phyloP scores from a whole-genome alignment of 139 green algal genomes.

The Deuterostichococcus epilithicus region DNA sequence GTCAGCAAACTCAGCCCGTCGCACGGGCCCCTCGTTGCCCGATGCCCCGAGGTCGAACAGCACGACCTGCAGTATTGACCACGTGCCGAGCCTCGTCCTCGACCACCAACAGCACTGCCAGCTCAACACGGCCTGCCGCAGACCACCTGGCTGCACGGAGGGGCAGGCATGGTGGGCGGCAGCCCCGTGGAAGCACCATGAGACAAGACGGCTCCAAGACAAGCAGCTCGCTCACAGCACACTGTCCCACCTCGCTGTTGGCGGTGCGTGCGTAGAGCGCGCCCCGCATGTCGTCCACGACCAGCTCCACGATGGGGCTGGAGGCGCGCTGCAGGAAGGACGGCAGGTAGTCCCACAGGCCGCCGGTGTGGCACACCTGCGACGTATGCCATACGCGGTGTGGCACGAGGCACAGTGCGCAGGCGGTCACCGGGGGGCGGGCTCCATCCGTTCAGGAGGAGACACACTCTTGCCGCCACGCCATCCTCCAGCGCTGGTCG shows the following conservation, averaged over 20 bases:
- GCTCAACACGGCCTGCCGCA: too few species aligned
- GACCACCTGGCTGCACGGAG: too few species aligned
- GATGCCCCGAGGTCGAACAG: constrained; percentile 82
- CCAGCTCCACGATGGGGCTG: constrained; percentile 64
- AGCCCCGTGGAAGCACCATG: too few species aligned
- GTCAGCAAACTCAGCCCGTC: constrained; percentile 59
- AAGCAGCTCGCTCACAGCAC: too few species aligned
- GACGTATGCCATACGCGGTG: background rate
- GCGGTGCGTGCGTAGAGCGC: constrained; percentile 80
- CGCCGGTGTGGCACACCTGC: constrained; percentile 47
- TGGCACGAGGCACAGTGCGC: background rate
- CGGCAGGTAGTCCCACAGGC: constrained; percentile 52
- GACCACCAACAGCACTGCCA: too few species aligned
- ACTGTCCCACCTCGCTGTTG: constrained; percentile 4
- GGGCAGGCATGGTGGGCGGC: too few species aligned
- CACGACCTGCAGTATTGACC: constrained; percentile 36
- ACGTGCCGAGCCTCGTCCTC: too few species aligned
- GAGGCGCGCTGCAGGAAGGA: constrained; percentile 43
- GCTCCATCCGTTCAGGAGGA: background rate
- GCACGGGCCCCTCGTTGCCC: constrained; percentile 43
- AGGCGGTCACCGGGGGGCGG: background rate
- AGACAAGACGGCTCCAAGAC: too few species aligned
- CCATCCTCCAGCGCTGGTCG: too few species aligned
- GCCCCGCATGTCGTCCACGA: constrained; percentile 72
- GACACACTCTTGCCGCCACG: too few species aligned